Percentiles rank a stretch among this genome's conserved stretches.
phyloP scores from a whole-genome alignment of 2,329 filamentous ascomycete genomes.

The Colletotrichum shisoi region DNA sequence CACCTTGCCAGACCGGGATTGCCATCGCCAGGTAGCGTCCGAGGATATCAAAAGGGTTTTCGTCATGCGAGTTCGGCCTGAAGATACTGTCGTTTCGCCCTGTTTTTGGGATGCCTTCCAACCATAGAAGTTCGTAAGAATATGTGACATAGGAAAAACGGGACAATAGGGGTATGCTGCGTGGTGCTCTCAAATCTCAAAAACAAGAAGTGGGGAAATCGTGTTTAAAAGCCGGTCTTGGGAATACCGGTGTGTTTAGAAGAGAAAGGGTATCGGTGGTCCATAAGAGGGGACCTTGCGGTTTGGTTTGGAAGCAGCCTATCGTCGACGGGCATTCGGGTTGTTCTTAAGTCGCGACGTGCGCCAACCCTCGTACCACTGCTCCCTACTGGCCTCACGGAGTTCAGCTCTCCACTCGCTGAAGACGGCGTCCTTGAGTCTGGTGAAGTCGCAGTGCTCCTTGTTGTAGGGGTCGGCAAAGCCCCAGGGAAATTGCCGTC shows the following conservation, averaged over 20 bases:
- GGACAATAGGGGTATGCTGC: constrained; percentile 49
- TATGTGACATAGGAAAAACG: constrained; percentile 39
- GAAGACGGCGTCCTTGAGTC: constrained; percentile 91
- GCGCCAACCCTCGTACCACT: constrained; percentile 97
- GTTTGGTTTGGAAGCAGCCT: constrained; percentile 35
- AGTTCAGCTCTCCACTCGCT: constrained; percentile 91
- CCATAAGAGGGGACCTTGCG: background rate
- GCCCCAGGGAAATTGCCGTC: constrained; percentile 94
- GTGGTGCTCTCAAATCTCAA: constrained; percentile 45
- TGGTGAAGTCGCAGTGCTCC: constrained; percentile 91
- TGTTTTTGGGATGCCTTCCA: constrained; percentile 28
- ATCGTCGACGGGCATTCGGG: constrained; percentile 50
- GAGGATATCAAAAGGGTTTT: constrained; percentile 35
- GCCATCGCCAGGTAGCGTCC: constrained; percentile 6
- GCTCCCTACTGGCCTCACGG: constrained; percentile 85
- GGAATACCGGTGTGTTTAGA: constrained; percentile 20
- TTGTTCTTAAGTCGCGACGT: constrained; percentile 71
- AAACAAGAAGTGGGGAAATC: constrained; percentile 36
- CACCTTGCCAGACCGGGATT: background rate
- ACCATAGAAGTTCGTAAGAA: constrained; percentile 39
- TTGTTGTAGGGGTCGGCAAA: constrained; percentile 93
- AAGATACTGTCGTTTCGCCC: constrained; percentile 28
- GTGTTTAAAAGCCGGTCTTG: constrained; percentile 16
- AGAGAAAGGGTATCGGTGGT: constrained; percentile 37
- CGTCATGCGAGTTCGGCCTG: constrained; percentile 23